Base-by-base conservation (phyloP, 352 stramenopile genomes). In the Globisporangium okanoganense region DNA sequence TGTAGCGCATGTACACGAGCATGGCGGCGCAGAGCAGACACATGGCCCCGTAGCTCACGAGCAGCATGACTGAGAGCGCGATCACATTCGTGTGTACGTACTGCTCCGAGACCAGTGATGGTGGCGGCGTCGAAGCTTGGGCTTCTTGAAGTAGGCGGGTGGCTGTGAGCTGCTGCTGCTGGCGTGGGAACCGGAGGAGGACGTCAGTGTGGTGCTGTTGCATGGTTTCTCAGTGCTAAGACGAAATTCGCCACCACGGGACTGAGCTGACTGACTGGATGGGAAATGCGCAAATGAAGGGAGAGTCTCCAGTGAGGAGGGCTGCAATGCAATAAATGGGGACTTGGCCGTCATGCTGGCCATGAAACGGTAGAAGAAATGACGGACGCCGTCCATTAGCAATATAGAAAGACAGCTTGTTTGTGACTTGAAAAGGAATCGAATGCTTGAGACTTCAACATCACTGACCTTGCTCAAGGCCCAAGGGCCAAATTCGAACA, bases 1-100 rank as follows among this genome's bases (percentile, higher is more conserved):
- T 86, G 56, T 73, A 72, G 5, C 82, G 75, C 36, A 92, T 66
- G 62, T 90, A 92, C 5, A 52, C 36, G 40, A 87, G 59, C 13
- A 89, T 62, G 22, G 65, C 58, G 38, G 73, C 44, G 40, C 64
- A 76, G 41, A 83, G 70, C 9, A 63, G 29, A 27, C 70, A 78
- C 68, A 86, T 82, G 56, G 69, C 56, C n/a, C 66, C 24, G 20
- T 58, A 62, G 48, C 47, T 64, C 48, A 50, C 22, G 35, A 64
- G 35, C 35, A 64, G 35, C 47, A 64, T 27, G 47, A 49, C 58
- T 10, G 47, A 58, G 27, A 64, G 58, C 31, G 41, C 62, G 64
- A 61, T 40, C 44, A 47, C 61, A 27, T 52, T 67, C 6, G 38
- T 33, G 12, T 64, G 29, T 27, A 62, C 43, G 20, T 55, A 62